Evolutionary conservation across 2,329 filamentous ascomycete genomes (phyloP), one percentile per base, ranked within the genome.

Genomic region (Penicillium sp.): DNA sequence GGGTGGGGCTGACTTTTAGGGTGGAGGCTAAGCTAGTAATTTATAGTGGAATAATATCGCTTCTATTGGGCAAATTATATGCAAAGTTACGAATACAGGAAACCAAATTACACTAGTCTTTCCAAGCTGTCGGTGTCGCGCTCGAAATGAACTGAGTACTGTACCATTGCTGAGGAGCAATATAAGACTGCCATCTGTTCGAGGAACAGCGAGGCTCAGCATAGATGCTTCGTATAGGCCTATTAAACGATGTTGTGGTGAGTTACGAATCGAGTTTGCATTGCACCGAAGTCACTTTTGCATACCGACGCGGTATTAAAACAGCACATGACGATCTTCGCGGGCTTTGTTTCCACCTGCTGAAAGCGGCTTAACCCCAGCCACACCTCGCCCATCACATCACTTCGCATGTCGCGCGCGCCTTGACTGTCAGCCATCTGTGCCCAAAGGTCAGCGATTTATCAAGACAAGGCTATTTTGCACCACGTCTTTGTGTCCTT

Each of bases 331-430:
- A 42, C 38, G 38, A 42, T 43, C 40, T n/a, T 40, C 35, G 35
- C 35, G 35, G n/a, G 18, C 18, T 42, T 43, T 43, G 40, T 52
- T 47, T 49, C 50, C 49, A 24, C 33, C 20, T 40, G 11, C 55
- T 38, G 55, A 30, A 57, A 57, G 20, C 55, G 55, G 55, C 49
- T 48, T 21, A 43, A 23, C 40, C n/a, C 40, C n/a, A 52, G 50
- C 45, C 48, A 45, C 43, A 5, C 43, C 24, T 38, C 48, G 11
- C 12, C 40, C 43, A 57, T 53, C 49, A 53, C 55, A 57, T 52
- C 48, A 57, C 49, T 47, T 48, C 45, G 45, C 55, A 50, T 20
- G 42, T 56, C 42, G 48, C 55, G 52, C 40, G 40, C 45, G 55
- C 43, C 51, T 40, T 43, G 48, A 21, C 50, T 43, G 38, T 12